phyloP scores from a whole-genome alignment of 768 basidiomycete genomes.

The Cystobasidium ongulense region DNA sequence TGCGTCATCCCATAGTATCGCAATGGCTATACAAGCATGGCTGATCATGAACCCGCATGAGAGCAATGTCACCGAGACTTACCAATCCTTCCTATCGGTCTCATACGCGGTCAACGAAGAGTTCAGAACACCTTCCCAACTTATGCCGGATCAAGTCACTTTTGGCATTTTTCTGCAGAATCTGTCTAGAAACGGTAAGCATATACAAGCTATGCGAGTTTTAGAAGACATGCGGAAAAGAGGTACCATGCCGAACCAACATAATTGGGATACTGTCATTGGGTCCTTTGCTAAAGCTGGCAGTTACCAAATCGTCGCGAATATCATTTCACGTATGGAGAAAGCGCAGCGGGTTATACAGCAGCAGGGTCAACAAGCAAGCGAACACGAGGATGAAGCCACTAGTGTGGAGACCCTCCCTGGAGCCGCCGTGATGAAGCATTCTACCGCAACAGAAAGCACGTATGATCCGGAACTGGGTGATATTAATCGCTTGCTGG shows the following conservation, averaged over 20 bases:
- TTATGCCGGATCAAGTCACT: neutral
- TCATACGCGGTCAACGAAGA: neutral
- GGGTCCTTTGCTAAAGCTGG: neutral
- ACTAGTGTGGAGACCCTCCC: neutral
- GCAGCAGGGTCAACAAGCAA: neutral
- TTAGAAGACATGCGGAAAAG: conserved; percentile 22
- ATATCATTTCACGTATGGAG: conserved; percentile 21
- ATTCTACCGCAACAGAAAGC: neutral
- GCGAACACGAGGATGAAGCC: neutral
- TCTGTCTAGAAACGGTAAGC: neutral
- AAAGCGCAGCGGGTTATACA: neutral
- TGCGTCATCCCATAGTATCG: conserved; percentile 11
- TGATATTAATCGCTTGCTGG: neutral
- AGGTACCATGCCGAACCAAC: neutral
- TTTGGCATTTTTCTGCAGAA: conserved; percentile 7
- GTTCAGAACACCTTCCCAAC: neutral
- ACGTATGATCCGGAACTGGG: neutral
- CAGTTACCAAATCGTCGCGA: neutral
- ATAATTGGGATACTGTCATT: conserved; percentile 24
- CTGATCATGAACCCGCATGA: neutral
- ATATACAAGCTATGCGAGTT: neutral
- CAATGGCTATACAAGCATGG: conserved; percentile 1
- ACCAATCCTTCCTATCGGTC: neutral
- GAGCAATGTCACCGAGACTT: conserved; percentile 1
- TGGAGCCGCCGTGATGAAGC: neutral